Evolutionary conservation across 805 yeast species (phyloP).

Genomic region (Zygosaccharomyces kombuchaensis): DNA sequence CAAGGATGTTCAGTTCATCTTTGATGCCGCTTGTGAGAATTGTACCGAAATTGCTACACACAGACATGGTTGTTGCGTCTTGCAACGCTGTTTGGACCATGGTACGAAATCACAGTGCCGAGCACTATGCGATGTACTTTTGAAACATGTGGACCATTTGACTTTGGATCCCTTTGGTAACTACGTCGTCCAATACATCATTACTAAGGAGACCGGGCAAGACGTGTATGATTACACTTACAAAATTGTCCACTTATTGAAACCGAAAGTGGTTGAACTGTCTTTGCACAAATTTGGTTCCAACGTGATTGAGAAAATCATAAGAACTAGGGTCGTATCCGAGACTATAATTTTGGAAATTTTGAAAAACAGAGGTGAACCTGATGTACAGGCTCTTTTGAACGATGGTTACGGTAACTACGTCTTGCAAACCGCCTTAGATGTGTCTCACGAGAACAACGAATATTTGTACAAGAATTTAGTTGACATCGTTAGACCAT

Average conservation of each 20-base stretch:
- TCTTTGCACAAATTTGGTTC: slow-evolving; percentile 90
- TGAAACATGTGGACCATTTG: slow-evolving; percentile 61
- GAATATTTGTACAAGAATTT: slow-evolving; percentile 47
- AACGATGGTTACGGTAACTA: slow-evolving; percentile 94
- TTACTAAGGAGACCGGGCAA: slow-evolving; percentile 41
- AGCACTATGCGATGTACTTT: slow-evolving; percentile 62
- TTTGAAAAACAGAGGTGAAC: slow-evolving; percentile 30
- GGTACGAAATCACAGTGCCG: slow-evolving; percentile 69
- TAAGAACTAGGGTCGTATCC: slow-evolving; percentile 45
- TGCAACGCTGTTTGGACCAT: slow-evolving; percentile 91
- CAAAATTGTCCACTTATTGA: slow-evolving; percentile 35
- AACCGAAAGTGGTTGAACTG: slow-evolving; percentile 38
- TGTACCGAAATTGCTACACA: slow-evolving; percentile 86
- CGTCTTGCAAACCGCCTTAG: slow-evolving; percentile 89
- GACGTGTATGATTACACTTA: slow-evolving; percentile 31
- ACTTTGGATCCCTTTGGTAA: slow-evolving; percentile 94
- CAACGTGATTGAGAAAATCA: slow-evolving; percentile 87
- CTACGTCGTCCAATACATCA: slow-evolving; percentile 91
- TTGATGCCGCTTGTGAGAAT: slow-evolving; percentile 72
- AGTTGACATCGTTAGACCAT: slow-evolving; percentile 61
- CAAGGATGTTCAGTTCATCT: slow-evolving; percentile 78
- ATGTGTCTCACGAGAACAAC: slow-evolving; percentile 40
- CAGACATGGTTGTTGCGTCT: slow-evolving; percentile 95
- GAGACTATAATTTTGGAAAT: slow-evolving; percentile 51
- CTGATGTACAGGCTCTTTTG: slow-evolving; percentile 47